Conservation (phyloP, 257 asterid genomes). For the Nicotiana benthamiana region DNA sequence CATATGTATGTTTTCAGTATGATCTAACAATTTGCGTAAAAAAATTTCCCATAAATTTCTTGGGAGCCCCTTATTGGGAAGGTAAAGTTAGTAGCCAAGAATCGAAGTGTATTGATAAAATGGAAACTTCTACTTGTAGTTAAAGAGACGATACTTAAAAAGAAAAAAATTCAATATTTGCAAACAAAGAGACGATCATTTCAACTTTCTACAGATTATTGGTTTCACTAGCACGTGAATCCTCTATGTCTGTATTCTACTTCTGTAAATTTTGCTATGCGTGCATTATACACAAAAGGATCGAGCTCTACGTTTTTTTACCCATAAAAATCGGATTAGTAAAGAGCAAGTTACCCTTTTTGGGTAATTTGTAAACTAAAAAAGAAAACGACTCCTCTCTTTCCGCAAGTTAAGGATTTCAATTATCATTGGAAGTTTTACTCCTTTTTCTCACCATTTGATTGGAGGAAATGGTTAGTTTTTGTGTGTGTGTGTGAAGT, state of each 20-base stretch:
- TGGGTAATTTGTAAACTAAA: background rate
- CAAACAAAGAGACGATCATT: background rate
- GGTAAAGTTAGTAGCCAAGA: background rate
- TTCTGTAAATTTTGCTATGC: background rate
- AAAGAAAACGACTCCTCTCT: background rate
- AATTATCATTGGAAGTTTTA: background rate
- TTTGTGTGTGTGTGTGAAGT: background rate
- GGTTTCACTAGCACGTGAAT: background rate
- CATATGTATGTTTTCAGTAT: background rate
- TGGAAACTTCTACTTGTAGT: background rate
- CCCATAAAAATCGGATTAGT: background rate
- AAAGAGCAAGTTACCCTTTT: background rate
- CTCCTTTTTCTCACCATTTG: background rate
- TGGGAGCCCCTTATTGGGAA: too few species aligned
- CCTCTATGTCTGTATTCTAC: background rate
- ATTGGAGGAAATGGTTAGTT: background rate
- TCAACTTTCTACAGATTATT: background rate
- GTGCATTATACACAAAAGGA: background rate
- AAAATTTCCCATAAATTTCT: background rate
- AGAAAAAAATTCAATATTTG: background rate
- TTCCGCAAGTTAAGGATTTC: background rate
- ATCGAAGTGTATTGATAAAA: background rate
- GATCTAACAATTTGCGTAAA: background rate
- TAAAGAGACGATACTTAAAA: background rate
- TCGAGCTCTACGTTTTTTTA: background rate